Conservation (phyloP, 768 basidiomycete genomes). For the Daedaleopsis nitida region DNA sequence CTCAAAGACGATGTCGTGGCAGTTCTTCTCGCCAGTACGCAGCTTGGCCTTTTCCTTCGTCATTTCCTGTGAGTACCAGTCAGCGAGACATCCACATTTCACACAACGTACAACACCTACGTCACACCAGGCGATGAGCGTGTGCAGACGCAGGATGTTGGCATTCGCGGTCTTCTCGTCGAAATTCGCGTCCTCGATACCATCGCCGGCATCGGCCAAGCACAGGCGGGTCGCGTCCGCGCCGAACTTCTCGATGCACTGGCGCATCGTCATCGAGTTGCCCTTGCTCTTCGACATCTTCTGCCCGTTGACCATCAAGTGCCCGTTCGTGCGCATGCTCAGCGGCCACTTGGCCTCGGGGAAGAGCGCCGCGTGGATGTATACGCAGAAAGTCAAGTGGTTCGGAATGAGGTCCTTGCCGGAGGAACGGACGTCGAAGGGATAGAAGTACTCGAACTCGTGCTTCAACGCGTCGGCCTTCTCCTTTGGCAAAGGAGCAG, state of each 20-base stretch:
- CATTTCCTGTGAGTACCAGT: conserved; percentile 61
- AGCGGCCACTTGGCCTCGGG: conserved; percentile 85
- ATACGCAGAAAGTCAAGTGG: conserved; percentile 91
- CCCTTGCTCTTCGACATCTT: conserved; percentile 99
- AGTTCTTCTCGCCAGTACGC: conserved; percentile 73
- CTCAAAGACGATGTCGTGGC: conserved; percentile 90
- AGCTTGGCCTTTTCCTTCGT: conserved; percentile 68
- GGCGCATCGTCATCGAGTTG: conserved; percentile 88
- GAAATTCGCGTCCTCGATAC: conserved; percentile 98
- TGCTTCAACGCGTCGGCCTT: conserved; percentile 85
- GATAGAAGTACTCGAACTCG: conserved; percentile 96
- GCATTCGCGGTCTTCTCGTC: conserved; percentile 98
- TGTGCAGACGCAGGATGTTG: conserved; percentile 91
- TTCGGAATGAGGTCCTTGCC: conserved; percentile 97
- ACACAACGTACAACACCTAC: conserved; percentile 43
- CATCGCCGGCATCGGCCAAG: conserved; percentile 96
- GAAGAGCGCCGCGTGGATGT: conserved; percentile 96
- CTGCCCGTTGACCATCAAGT: conserved; percentile 95
- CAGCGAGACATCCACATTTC: conserved; percentile 4
- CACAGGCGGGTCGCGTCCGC: conserved; percentile 92
- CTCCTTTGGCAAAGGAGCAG: conserved; percentile 66
- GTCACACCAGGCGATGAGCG: conserved; percentile 89
- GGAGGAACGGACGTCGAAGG: conserved; percentile 96
- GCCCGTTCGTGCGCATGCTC: conserved; percentile 94
- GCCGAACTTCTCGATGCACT: conserved; percentile 92